Conservation (phyloP, 768 basidiomycete genomes). For the Lactarius pseudohatsudake region DNA sequence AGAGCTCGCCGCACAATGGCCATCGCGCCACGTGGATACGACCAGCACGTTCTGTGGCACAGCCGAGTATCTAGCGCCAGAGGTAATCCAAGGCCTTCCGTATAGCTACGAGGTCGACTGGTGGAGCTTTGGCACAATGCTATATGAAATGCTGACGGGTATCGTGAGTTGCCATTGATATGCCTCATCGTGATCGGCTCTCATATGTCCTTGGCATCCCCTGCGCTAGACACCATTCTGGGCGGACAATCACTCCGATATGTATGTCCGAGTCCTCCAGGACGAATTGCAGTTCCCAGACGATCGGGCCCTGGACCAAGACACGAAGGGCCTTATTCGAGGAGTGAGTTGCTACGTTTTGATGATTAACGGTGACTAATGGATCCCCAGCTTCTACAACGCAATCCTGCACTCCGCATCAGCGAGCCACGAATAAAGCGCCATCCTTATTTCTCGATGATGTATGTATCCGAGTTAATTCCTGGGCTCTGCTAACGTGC, state of each 20-base stretch:
- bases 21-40: constrained; percentile 54
- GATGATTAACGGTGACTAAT: background rate
- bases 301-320: constrained; percentile 88
- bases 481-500: constrained; percentile 29
- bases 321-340: constrained; percentile 93
- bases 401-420: constrained; percentile 87
- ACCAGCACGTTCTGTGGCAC: constrained; percentile 93
- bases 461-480: constrained; percentile 44
- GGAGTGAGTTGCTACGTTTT: constrained; percentile 57
- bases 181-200: constrained; percentile 4
- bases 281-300: constrained; percentile 89
- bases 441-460: constrained; percentile 94
- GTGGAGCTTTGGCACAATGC: constrained; percentile 98
- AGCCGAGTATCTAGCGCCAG: constrained; percentile 95
- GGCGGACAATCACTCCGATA: constrained; percentile 90
- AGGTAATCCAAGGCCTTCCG: constrained; percentile 87
- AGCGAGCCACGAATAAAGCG: constrained; percentile 92
- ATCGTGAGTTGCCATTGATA: constrained; percentile 61
- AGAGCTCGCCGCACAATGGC: constrained; percentile 58
- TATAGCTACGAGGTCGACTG: constrained; percentile 96
- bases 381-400: constrained; percentile 74
- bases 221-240: constrained; percentile 78
- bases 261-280: constrained; percentile 91
- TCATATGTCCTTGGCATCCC: constrained; percentile 18
- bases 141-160: constrained; percentile 96